phyloP scores from a whole-genome alignment of 176 grass and related monocot species.

The Carex scoparia region DNA sequence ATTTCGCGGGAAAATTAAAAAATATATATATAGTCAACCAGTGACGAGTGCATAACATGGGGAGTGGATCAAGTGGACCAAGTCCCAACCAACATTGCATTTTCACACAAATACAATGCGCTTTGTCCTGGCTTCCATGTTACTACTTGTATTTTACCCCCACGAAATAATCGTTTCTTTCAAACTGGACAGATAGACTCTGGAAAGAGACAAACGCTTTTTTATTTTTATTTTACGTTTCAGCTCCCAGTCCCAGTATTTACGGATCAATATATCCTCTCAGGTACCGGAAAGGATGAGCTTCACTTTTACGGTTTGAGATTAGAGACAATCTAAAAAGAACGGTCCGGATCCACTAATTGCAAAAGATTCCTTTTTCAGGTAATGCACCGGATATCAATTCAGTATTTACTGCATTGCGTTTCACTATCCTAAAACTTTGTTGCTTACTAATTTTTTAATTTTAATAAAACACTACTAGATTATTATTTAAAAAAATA shows the following conservation, averaged over 20 bases:
- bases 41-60: constrained; percentile 2
- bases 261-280: too few species aligned
- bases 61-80: constrained; percentile 5
- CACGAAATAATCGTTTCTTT: neutral
- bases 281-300: too few species aligned
- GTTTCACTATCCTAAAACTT: neutral
- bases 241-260: neutral
- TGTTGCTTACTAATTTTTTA: neutral
- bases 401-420: neutral
- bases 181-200: neutral
- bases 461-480: neutral
- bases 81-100: neutral
- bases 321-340: too few species aligned
- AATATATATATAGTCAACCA: neutral
- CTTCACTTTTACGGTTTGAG: too few species aligned
- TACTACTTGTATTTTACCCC: constrained; percentile 12
- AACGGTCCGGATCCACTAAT: too few species aligned
- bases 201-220: neutral
- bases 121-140: neutral
- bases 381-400: too few species aligned
- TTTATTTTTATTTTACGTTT: neutral
- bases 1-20: neutral
- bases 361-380: too few species aligned
- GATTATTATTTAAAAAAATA: neutral
- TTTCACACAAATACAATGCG: neutral